Evolutionary conservation across 768 basidiomycete species (phyloP), one percentile per base, ranked within the genome.

Genomic region (Suillus brevipes): DNA sequence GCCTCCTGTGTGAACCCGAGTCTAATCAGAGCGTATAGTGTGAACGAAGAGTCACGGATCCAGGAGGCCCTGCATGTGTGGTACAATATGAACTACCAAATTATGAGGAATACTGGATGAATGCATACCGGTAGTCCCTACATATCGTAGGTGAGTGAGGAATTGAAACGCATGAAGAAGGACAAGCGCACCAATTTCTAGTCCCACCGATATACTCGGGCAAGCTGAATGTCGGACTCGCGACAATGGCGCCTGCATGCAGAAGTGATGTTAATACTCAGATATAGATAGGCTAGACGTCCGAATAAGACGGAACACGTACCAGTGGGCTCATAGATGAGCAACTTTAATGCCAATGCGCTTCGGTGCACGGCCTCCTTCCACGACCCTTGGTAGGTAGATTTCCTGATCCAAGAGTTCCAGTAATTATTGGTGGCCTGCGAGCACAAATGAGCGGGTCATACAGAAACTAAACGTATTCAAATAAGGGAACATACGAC

Each of bases 41-140:
- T 95, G 81, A 99, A 99, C 0, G 92, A 93, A 0, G 95, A 90
- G 72, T 99, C 97, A n/a, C 97, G 89, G 71, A 98, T 94, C 92
- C 92, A 94, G 1, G 90, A 92, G 4, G 88, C 89, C 25, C 91
- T 90, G 66, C 31, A 61, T 31, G 43, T 37, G 45, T 50, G 7
- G 4, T 59, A n/a, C 63, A 47, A 28, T 23, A 56, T 28, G 14
- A 37, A 14, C 31, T 12, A 42, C 37, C 2, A 25, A 28, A 18
- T 42, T 34, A 34, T 34, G 25, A 25, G 31, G 3, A 31, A 43
- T 6, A n/a, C 1, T 7, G 36, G 25, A 36, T 47, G 34, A 25
- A 20, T 47, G n/a, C 67, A 31, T 70, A 88, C 81, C 89, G 83
- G 68, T 91, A 89, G 71, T 90, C 89, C 87, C 85, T 86, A 69